Evolutionary conservation across 2,329 filamentous ascomycete genomes (phyloP).

Genomic region (Ascochyta lentis): DNA sequence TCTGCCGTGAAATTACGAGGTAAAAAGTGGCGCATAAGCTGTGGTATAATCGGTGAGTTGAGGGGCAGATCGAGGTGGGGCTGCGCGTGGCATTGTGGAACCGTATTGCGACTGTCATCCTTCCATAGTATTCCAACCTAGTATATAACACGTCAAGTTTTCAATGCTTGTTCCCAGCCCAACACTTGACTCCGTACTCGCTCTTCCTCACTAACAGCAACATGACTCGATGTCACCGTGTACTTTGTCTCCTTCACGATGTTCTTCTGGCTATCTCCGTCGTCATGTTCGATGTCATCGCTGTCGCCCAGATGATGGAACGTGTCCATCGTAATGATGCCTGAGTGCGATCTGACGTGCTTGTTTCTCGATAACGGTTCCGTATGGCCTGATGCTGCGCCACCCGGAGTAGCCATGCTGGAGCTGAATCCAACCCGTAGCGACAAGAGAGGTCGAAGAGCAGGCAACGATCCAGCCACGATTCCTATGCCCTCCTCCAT

Average conservation of each 20-base stretch:
- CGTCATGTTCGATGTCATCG: slow-evolving; percentile 20
- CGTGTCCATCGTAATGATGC: slow-evolving; percentile 22
- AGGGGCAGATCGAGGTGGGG: neutral
- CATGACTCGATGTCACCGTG: slow-evolving; percentile 14
- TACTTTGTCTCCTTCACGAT: slow-evolving; percentile 49
- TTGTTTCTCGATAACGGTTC: slow-evolving; percentile 14
- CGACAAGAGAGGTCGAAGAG: slow-evolving; percentile 53
- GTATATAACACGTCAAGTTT: neutral
- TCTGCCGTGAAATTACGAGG: neutral
- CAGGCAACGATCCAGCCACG: slow-evolving; percentile 53
- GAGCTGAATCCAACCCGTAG: slow-evolving; percentile 22
- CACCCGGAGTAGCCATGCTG: slow-evolving; percentile 24
- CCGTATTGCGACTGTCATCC: neutral
- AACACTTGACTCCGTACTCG: neutral
- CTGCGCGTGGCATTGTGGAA: slow-evolving; percentile 1
- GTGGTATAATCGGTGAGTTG: neutral
- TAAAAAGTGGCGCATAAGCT: neutral
- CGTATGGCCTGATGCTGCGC: slow-evolving; percentile 23
- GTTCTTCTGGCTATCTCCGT: slow-evolving; percentile 46
- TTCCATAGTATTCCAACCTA: neutral
- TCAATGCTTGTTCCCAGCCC: slow-evolving; percentile 11
- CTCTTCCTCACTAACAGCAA: slow-evolving; percentile 2
- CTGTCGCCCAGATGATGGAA: slow-evolving; percentile 25
- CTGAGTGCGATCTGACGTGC: slow-evolving; percentile 9
- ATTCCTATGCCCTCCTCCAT: slow-evolving; percentile 57